Percentiles rank a stretch among this genome's conserved stretches.
Conservation (phyloP, 306 rosid genomes). For the Crotalaria pallida region DNA sequence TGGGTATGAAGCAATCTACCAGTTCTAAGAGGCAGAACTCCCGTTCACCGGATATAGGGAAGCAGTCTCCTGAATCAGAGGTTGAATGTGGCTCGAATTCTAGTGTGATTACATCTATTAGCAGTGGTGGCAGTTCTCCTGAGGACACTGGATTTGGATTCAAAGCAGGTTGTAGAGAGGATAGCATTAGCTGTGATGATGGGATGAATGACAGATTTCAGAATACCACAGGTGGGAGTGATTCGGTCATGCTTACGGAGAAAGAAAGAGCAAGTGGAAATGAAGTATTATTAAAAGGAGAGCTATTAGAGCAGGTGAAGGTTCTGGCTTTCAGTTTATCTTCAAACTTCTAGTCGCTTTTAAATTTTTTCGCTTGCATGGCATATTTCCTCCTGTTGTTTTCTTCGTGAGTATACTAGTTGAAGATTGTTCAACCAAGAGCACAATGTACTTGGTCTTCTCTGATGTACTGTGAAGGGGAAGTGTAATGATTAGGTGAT, state of each 20-base stretch:
- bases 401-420: neutral
- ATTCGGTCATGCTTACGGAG: constrained; percentile 22
- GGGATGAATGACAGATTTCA: constrained; percentile 23
- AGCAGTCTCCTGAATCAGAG: constrained; percentile 35
- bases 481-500: constrained; percentile 7
- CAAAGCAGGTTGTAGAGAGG: constrained; percentile 30
- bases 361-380: neutral
- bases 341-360: neutral
- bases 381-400: neutral
- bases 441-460: constrained; percentile 13
- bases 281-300: constrained; percentile 19
- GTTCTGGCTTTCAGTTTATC: constrained; percentile 56
- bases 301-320: constrained; percentile 43
- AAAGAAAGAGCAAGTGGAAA: constrained; percentile 21
- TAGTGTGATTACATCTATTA: constrained; percentile 43
- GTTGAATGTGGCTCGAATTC: constrained; percentile 52
- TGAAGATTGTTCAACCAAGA: constrained; percentile 9
- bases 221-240: constrained; percentile 27
- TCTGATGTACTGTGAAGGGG: neutral
- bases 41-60: constrained; percentile 28
- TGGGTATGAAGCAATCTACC: constrained; percentile 20
- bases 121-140: constrained; percentile 54
- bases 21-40: constrained; percentile 33
- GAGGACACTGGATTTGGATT: constrained; percentile 46
- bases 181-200: constrained; percentile 30